Evolutionary conservation across 2,329 filamentous ascomycete species (phyloP), one percentile per base, ranked within the genome.

Genomic region (Dactylonectria macrodidyma): DNA sequence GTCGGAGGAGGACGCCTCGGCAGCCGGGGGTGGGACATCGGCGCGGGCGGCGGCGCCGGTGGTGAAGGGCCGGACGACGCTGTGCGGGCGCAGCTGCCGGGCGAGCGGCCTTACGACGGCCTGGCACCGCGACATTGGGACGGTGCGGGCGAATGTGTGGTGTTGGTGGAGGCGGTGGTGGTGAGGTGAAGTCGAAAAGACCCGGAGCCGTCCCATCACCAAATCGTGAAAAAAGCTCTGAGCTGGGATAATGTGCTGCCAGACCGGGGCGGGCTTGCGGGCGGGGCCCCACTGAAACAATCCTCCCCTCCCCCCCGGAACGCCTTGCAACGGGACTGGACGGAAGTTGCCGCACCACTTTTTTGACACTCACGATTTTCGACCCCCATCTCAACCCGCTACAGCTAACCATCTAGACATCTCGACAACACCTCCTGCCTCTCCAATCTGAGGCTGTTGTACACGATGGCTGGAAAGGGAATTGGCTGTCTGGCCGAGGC

Each of bases 101-200:
- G 86, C 79, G 71, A 91, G 81, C 69, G 89, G 88, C 81, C 88
- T 82, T 65, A 83, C 83, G 78, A 87, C 87, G 83, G 87, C 88
- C 79, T 87, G 87, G 78, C 87, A 89, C 79, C 84, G 84, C 79
- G 89, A 87, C 89, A 91, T 91, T 76, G 70, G 77, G 68, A 65
- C 59, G 69, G 63, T 59, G 51, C 64, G 62, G 55, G 66, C 30
- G 66, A 58, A 66, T 59, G 54, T 59, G 66, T 67, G 59, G 60
- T 60, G 74, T 60, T 52, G 65, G 54, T 54, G 26, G 26, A 30
- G 26, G 26, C 26, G 26, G 65, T 30, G 24, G 62, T 58, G 30
- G 44, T 14, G 47, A 16, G 8, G 58, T 30, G 38, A 19, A 14
- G 30, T 19, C 2, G 26, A 30, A 30, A 7, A 30, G 26, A 30